Base-by-base conservation (phyloP, 2,329 filamentous ascomycete species). In the Fusarium pseudoanthophilum region DNA sequence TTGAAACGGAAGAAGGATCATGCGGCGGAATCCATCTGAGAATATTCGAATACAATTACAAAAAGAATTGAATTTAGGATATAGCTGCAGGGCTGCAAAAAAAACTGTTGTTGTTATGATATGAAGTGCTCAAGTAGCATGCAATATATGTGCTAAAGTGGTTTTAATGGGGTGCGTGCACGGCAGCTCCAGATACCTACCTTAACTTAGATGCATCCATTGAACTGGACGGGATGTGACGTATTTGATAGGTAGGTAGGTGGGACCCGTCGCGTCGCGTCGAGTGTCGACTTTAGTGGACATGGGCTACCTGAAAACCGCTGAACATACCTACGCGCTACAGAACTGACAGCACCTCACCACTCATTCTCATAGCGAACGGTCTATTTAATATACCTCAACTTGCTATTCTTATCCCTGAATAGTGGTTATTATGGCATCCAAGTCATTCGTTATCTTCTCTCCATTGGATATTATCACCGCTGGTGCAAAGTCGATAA, bases 1-100 rank as follows among this genome's bases (percentile, higher is more conserved):
- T 83, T 69, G 69, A 75, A 68, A 66, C 60, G 37, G 57, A 62
- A 39, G 43, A 43, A 37, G 51, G 46, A 57, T 75, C 73, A 76
- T 74, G 48, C 73, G 68, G 58, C 30, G 39, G 45, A 36, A 49
- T 58, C 43, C 74, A 78, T 77, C 63, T 46, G 64, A 42, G 36
- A 58, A 51, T 49, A 66, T 64, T 37, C 32, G 53, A 37, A 32
- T 56, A 49, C 45, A 34, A 39, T 32, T 52, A 49, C 34, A 59
- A 48, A 61, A 40, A 60, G 53, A 55, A 57, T 53, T 46, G 52
- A 59, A 39, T 30, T 61, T 66, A 65, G 37, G 43, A 56, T 66
- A 72, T 66, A 30, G 46, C 32, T 52, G 67, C 37, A 42, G 60
- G 52, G 48, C 45, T 55, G 55, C 32, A 56, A 73, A 53, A 71